Percentiles rank a stretch among this genome's conserved stretches.
Conservation (phyloP, 345 rosid genomes). For the Eucalyptus tenuipes region DNA sequence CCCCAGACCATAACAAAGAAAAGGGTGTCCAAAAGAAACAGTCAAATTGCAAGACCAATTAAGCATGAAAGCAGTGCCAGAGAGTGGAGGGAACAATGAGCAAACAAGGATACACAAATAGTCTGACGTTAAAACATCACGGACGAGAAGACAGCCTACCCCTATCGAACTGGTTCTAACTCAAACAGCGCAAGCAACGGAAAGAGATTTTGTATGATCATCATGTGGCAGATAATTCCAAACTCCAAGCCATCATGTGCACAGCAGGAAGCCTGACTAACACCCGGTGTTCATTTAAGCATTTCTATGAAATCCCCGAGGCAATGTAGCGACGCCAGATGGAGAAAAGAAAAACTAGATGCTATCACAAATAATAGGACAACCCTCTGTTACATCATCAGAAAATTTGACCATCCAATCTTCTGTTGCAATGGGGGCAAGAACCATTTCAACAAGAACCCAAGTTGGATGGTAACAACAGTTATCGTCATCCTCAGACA, state of each 20-base stretch:
- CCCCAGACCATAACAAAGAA: background rate
- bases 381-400: background rate
- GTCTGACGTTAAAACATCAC: background rate
- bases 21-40: background rate
- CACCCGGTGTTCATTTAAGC: conserved; percentile 5
- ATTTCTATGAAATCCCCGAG: background rate
- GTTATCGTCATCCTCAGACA: conserved; percentile 25
- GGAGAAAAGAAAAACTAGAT: background rate
- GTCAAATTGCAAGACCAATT: background rate
- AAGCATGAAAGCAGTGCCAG: background rate
- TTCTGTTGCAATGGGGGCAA: background rate
- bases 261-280: conserved; percentile 27
- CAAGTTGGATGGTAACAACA: background rate
- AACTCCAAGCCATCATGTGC: conserved; percentile 14
- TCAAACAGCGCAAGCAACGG: background rate
- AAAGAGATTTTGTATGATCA: background rate
- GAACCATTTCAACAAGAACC: background rate
- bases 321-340: background rate
- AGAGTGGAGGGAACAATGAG: background rate
- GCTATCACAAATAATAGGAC: background rate
- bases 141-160: background rate
- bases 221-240: conserved; percentile 25
- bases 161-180: background rate
- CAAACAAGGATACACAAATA: background rate
- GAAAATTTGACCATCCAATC: conserved; percentile 13